phyloP scores from a whole-genome alignment of 2,329 filamentous ascomycete species.

The Colletotrichum endophyticum region DNA sequence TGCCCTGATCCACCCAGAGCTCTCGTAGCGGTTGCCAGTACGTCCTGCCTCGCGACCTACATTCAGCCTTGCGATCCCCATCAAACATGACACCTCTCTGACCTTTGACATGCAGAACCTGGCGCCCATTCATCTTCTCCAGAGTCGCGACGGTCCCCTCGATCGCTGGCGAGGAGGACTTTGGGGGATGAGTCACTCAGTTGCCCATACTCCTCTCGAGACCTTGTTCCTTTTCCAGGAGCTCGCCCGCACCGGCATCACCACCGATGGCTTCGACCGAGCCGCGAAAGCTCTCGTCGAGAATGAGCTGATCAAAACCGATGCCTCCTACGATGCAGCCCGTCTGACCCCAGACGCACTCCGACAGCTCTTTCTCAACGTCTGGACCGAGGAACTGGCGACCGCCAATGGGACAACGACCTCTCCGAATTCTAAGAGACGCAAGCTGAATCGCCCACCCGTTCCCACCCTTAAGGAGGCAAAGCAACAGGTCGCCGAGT shows the following conservation, averaged over 20 bases:
- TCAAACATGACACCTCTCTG: constrained; percentile 14
- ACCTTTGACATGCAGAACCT: constrained; percentile 40
- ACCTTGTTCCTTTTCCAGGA: constrained; percentile 85
- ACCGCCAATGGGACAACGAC: constrained; percentile 48
- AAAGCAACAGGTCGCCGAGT: constrained; percentile 67
- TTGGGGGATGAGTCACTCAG: constrained; percentile 61
- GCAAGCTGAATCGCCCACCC: constrained; percentile 72
- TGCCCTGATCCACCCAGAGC: constrained; percentile 15
- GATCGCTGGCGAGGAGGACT: constrained; percentile 60
- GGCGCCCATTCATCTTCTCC: constrained; percentile 60
- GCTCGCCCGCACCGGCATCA: constrained; percentile 70
- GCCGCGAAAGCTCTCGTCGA: constrained; percentile 78
- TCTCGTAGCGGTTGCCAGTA: constrained; percentile 24
- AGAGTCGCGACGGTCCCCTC: constrained; percentile 60
- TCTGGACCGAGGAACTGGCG: constrained; percentile 76
- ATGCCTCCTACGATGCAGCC: constrained; percentile 72
- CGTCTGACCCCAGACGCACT: constrained; percentile 80
- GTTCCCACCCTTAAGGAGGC: constrained; percentile 71
- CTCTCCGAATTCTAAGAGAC: constrained; percentile 69
- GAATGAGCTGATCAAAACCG: constrained; percentile 74
- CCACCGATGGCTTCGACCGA: constrained; percentile 68
- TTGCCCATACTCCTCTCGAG: constrained; percentile 83
- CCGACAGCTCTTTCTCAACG: constrained; percentile 76
- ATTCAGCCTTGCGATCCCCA: constrained; percentile 5
- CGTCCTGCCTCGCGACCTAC: constrained; percentile 15